phyloP scores from a whole-genome alignment of 2,329 filamentous ascomycete genomes.

The Colletotrichum plurivorum region DNA sequence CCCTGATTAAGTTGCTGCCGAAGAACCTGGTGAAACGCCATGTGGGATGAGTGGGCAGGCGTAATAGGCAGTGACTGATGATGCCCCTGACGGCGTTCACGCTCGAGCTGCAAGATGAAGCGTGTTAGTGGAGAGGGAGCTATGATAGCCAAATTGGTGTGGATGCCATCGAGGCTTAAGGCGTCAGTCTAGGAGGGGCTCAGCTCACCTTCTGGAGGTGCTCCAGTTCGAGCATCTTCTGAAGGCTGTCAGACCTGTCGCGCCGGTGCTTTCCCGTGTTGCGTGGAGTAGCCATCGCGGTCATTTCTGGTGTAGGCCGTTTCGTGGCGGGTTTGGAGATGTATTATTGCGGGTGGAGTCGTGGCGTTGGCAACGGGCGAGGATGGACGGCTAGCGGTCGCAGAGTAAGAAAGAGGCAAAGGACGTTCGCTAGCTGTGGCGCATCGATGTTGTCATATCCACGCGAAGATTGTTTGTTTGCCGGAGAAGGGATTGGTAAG shows the following conservation, averaged over 20 bases:
- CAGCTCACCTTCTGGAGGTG: constrained; percentile 68
- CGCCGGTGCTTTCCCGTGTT: constrained; percentile 11
- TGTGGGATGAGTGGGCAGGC: constrained; percentile 32
- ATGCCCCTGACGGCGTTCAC: constrained; percentile 40
- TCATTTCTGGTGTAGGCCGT: constrained; percentile 23
- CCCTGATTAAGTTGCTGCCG: constrained; percentile 30
- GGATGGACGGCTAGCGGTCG: constrained; percentile 20
- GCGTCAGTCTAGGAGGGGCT: constrained; percentile 26
- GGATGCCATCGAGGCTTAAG: constrained; percentile 19
- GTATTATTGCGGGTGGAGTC: constrained; percentile 9
- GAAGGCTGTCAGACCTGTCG: constrained; percentile 56
- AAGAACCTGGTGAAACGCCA: constrained; percentile 38
- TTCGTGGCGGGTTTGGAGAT: constrained; percentile 14
- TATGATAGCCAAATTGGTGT: constrained; percentile 30
- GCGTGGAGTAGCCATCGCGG: constrained; percentile 14
- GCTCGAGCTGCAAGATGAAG: constrained; percentile 39
- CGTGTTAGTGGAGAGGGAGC: constrained; percentile 35
- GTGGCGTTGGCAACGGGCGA: constrained; percentile 28
- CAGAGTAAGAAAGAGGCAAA: constrained; percentile 18
- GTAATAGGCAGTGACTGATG: constrained; percentile 26
- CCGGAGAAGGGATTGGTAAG: background rate
- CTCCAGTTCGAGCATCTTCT: constrained; percentile 73
- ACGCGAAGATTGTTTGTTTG: constrained; percentile 20
- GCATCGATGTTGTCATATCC: constrained; percentile 26
- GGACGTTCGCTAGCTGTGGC: constrained; percentile 18